phyloP scores from a whole-genome alignment of 768 basidiomycete genomes.

The Asterophora parasitica region DNA sequence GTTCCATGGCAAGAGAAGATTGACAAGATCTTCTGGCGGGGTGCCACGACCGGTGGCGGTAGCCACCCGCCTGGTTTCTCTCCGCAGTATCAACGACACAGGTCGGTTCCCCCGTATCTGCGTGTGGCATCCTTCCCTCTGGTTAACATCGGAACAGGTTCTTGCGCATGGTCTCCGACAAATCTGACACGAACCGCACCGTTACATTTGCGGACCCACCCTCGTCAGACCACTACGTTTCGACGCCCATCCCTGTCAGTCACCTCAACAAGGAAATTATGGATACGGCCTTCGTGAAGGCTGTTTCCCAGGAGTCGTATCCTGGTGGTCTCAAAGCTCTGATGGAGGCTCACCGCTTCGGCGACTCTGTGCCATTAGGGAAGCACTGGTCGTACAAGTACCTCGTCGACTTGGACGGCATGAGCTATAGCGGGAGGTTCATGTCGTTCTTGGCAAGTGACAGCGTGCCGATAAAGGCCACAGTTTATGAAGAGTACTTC shows the following conservation, averaged over 20 bases:
- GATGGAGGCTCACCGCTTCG: slow-evolving; percentile 60
- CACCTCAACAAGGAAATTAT: slow-evolving; percentile 75
- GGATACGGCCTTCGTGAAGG: slow-evolving; percentile 84
- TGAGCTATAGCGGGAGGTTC: slow-evolving; percentile 91
- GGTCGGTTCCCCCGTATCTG: slow-evolving; percentile 34
- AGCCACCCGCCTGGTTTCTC: slow-evolving; percentile 82
- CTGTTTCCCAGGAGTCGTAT: slow-evolving; percentile 64
- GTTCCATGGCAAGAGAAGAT: slow-evolving; percentile 83
- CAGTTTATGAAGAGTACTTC: slow-evolving; percentile 89
- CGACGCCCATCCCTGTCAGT: slow-evolving; percentile 53
- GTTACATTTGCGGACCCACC: slow-evolving; percentile 69
- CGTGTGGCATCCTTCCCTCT: neutral
- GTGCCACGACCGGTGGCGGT: slow-evolving; percentile 94
- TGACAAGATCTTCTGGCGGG: slow-evolving; percentile 91
- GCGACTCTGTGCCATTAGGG: slow-evolving; percentile 73
- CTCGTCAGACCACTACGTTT: slow-evolving; percentile 50
- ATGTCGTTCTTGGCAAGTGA: slow-evolving; percentile 83
- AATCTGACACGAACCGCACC: slow-evolving; percentile 47
- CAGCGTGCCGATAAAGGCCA: slow-evolving; percentile 85
- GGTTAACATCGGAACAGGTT: slow-evolving; percentile 35
- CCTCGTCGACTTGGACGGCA: slow-evolving; percentile 88
- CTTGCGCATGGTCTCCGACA: slow-evolving; percentile 71
- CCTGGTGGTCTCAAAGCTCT: slow-evolving; percentile 71
- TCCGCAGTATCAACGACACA: slow-evolving; percentile 80
- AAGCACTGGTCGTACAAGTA: slow-evolving; percentile 94